phyloP scores from a whole-genome alignment of 148 eudicot genomes.

The Drosera capensis region DNA sequence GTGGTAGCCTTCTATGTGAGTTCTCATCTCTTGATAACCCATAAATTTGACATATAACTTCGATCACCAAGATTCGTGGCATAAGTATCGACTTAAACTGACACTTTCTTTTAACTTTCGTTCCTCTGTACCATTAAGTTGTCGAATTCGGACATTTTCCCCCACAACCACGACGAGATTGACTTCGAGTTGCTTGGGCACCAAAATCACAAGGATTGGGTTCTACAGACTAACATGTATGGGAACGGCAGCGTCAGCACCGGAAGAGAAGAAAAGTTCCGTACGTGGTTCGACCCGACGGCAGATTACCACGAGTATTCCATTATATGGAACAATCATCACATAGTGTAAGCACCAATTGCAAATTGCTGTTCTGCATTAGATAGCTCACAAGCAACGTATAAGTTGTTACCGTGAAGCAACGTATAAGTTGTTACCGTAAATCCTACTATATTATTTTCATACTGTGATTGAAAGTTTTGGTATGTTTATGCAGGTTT shows the following conservation, averaged over 20 bases:
- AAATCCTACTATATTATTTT: no score
- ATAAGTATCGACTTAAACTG: not conserved
- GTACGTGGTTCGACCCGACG: constrained; percentile 86
- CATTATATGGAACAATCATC: constrained; percentile 81
- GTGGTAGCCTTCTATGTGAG: constrained; percentile 89
- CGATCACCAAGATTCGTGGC: not conserved
- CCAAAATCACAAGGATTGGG: constrained; percentile 58
- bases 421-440: not conserved
- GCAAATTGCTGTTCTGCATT: not conserved
- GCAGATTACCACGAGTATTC: constrained; percentile 56
- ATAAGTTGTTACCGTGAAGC: not conserved
- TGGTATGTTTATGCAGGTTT: constrained; percentile 36
- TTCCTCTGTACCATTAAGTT: constrained; percentile 20
- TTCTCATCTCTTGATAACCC: not conserved
- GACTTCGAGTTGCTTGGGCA: constrained; percentile 89
- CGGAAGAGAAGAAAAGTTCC: constrained; percentile 82
- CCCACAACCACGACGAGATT: constrained; percentile 85
- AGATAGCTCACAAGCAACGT: not conserved
- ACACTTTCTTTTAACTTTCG: not conserved
- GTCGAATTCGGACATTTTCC: constrained; percentile 55
- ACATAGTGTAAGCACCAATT: constrained; percentile 57
- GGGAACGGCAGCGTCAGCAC: constrained; percentile 80
- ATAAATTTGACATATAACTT: not conserved
- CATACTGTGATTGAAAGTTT: not conserved
- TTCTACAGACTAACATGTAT: constrained; percentile 72